Conservation (phyloP, 352 stramenopile genomes). For the Pythium coloratum region DNA sequence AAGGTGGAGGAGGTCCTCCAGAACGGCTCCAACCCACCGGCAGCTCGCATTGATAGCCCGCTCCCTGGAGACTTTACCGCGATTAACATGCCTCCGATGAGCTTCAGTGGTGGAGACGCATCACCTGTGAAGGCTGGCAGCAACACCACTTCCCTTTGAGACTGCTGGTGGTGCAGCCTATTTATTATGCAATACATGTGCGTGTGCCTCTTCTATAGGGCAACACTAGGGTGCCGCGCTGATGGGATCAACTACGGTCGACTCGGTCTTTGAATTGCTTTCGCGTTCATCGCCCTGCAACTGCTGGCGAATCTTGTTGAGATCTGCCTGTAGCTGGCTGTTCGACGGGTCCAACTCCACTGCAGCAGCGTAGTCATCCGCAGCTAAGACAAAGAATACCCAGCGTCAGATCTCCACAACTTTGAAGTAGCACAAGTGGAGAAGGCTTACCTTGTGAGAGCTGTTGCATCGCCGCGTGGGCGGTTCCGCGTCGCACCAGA, state of each 20-base stretch:
- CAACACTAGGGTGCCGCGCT: background rate
- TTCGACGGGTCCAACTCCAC: constrained; percentile 67
- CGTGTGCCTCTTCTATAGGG: background rate
- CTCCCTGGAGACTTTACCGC: background rate
- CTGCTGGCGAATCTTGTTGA: constrained; percentile 39
- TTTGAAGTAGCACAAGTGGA: background rate
- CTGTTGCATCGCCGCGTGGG: constrained; percentile 36
- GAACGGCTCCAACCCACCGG: background rate
- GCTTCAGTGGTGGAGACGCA: background rate
- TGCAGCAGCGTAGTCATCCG: constrained; percentile 52
- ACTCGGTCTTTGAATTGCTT: background rate
- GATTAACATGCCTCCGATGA: constrained; percentile 1
- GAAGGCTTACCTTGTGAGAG: constrained; percentile 40
- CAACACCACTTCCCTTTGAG: background rate
- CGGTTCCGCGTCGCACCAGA: constrained; percentile 62
- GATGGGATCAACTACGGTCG: background rate
- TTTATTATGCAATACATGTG: background rate
- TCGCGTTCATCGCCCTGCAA: background rate
- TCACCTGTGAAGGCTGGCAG: background rate
- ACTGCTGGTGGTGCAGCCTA: background rate
- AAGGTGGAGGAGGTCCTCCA: constrained; percentile 3
- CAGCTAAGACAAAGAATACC: constrained; percentile 32
- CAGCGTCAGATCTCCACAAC: background rate
- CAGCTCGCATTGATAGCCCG: background rate
- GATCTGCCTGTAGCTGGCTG: constrained; percentile 44